Percentiles rank a stretch among this genome's conserved stretches.
Evolutionary conservation across 768 basidiomycete genomes (phyloP).

Genomic region (Candolleomyces efflorescens): DNA sequence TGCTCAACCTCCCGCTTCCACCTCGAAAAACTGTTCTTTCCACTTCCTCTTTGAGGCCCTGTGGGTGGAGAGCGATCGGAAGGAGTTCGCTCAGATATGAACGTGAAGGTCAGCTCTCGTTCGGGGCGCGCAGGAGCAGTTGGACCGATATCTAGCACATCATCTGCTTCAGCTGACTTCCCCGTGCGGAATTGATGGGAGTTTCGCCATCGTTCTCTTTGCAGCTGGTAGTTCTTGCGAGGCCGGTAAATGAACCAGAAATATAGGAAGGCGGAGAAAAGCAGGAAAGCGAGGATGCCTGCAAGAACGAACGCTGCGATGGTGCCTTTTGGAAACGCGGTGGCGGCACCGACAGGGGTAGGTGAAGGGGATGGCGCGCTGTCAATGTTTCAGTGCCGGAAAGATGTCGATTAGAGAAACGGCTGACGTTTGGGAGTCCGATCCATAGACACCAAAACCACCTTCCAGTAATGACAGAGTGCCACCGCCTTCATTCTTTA

Average conservation of each 20-base stretch:
- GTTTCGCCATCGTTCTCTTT: constrained; percentile 8
- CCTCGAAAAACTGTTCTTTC: constrained; percentile 33
- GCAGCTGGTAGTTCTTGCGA: constrained; percentile 26
- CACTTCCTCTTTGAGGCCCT: constrained; percentile 19
- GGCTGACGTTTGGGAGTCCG: constrained; percentile 22
- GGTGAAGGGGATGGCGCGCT: constrained; percentile 11
- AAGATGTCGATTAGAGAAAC: constrained; percentile 17
- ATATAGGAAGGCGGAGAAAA: constrained; percentile 36
- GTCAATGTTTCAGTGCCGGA: constrained; percentile 1
- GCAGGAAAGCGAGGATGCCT: constrained; percentile 45
- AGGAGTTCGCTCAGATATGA: neutral
- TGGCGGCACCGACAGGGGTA: constrained; percentile 15
- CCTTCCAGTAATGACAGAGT: constrained; percentile 45
- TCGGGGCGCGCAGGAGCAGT: neutral
- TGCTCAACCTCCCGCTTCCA: constrained; percentile 43
- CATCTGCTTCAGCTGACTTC: constrained; percentile 16
- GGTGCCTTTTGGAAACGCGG: constrained; percentile 43
- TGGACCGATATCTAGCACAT: constrained; percentile 18
- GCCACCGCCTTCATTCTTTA: constrained; percentile 54
- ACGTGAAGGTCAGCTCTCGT: neutral
- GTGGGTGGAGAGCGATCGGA: neutral
- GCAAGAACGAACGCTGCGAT: constrained; percentile 65
- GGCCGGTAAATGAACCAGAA: constrained; percentile 47
- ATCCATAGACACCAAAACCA: constrained; percentile 45
- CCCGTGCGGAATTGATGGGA: neutral